Evolutionary conservation across 257 asterid species (phyloP), one percentile per base, ranked within the genome.

Genomic region (Solanum pimpinellifolium): DNA sequence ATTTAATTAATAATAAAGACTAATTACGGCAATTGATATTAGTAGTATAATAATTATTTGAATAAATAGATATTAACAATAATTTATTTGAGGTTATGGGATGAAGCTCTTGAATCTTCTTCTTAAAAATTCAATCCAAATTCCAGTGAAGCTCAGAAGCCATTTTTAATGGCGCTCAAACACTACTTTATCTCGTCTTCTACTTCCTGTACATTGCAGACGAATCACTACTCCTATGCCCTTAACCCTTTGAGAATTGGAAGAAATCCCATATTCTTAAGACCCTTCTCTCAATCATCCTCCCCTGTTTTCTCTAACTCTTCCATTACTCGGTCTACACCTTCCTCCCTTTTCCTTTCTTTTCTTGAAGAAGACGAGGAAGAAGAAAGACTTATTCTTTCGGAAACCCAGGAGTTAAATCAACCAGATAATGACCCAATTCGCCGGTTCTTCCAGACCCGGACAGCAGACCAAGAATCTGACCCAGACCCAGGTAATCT

Each of bases 331-430:
- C 44, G 29, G 15, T 87, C 87, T 35, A 87, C 89, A 31, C 86
- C 83, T 81, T 87, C 97, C 65, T 89, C 91, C 29, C 91, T 96
- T 85, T 95, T 95, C 91, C 96, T 93, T 85, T 95, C 97, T 68
- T 95, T 92, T 87, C 98, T 96, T 8, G 87, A 88, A 84, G 87
- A 89, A 49, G 83, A 88, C 33, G 85, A 88, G 6, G 90, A 88
- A 31, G 87, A 83, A 41, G 86, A 87, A 46, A 73, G 10, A 4
- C 14, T 77, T 77, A 14, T 4, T 42, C 60, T n/a, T 41, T 23
- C 35, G 13, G 86, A 87, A 76, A 86, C 27, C 85, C 68, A 73
- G 18, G 20, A 39, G 84, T 27, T 33, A 16, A 39, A 27, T 9
- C 85, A 88, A 77, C 88, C 47, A 31, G 73, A 80, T 39, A 91